A percentile compares a stretch with the other conserved stretches of the same genome.
phyloP scores from a whole-genome alignment of 495 filamentous ascomycete genomes.

The Podospora australis region DNA sequence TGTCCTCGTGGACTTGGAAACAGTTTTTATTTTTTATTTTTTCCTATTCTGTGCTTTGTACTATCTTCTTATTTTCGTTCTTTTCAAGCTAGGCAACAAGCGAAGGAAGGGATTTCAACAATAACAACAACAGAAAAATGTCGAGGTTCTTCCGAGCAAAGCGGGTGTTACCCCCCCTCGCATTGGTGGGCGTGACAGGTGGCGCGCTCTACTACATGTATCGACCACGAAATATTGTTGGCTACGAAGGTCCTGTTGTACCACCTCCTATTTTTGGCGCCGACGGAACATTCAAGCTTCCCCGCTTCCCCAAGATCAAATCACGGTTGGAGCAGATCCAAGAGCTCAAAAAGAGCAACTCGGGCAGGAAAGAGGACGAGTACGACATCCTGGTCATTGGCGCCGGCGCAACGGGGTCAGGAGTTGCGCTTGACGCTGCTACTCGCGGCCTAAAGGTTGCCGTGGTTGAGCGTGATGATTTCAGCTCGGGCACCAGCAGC shows the following conservation, averaged over 20 bases:
- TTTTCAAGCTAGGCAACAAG: too few relatives aligned
- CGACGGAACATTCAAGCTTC: constrained; percentile 71
- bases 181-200: constrained; percentile 32
- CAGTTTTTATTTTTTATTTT: not conserved
- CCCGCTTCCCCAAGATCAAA: constrained; percentile 74
- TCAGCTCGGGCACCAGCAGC: constrained; percentile 86
- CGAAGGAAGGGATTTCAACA: too few relatives aligned
- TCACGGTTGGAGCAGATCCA: constrained; percentile 59
- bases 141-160: constrained; percentile 23
- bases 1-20: too few relatives aligned
- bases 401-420: constrained; percentile 85
- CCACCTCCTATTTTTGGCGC: constrained; percentile 74
- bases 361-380: constrained; percentile 32
- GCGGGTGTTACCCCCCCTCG: constrained; percentile 34
- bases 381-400: constrained; percentile 93
- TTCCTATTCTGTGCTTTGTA: not conserved
- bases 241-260: constrained; percentile 69
- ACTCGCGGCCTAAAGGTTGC: constrained; percentile 91
- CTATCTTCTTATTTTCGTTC: not conserved
- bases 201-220: constrained; percentile 70
- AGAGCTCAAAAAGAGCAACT: constrained; percentile 45
- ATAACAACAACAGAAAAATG: constrained; percentile 14
- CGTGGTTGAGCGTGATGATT: constrained; percentile 92
- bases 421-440: constrained; percentile 89
- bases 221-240: constrained; percentile 80